Percentiles rank a stretch among this genome's conserved stretches.
Evolutionary conservation across 2,329 filamentous ascomycete species (phyloP).

Genomic region (Fusarium azukiicola): DNA sequence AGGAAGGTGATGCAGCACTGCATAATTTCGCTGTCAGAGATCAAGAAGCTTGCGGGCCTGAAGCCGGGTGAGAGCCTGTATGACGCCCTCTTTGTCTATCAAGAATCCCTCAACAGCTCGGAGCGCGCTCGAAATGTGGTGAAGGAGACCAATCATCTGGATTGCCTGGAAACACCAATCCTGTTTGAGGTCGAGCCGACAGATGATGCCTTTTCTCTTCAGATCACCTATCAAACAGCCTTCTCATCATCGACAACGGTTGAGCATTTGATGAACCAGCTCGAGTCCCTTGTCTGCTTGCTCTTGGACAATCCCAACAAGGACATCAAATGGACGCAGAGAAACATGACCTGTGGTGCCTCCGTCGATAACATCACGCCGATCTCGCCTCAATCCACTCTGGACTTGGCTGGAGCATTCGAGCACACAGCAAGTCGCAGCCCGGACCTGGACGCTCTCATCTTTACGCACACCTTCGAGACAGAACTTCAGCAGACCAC

Average conservation of each 20-base stretch:
- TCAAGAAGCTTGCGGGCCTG: slow-evolving; percentile 80
- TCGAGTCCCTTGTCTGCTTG: slow-evolving; percentile 72
- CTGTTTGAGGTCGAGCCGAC: slow-evolving; percentile 88
- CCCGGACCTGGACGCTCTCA: slow-evolving; percentile 80
- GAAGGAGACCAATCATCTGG: slow-evolving; percentile 78
- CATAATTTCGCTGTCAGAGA: slow-evolving; percentile 82
- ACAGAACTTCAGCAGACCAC: slow-evolving; percentile 57
- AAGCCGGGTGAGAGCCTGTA: slow-evolving; percentile 81
- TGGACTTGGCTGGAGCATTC: slow-evolving; percentile 75
- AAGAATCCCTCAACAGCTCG: slow-evolving; percentile 81
- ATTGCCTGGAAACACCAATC: slow-evolving; percentile 88
- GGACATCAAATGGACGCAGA: slow-evolving; percentile 34
- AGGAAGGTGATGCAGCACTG: slow-evolving; percentile 83
- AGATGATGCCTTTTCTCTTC: slow-evolving; percentile 64
- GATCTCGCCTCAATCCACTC: slow-evolving; percentile 56
- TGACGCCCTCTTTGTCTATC: slow-evolving; percentile 91
- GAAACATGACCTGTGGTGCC: slow-evolving; percentile 58
- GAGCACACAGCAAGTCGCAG: slow-evolving; percentile 71
- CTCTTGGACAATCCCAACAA: slow-evolving; percentile 54
- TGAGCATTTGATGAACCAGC: slow-evolving; percentile 77
- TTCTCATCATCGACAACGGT: slow-evolving; percentile 77
- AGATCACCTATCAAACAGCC: slow-evolving; percentile 71
- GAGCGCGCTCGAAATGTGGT: slow-evolving; percentile 63
- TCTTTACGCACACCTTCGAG: slow-evolving; percentile 74
- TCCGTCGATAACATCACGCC: slow-evolving; percentile 73